Base-by-base conservation (phyloP, 2,329 filamentous ascomycete genomes). In the Periglandula ipomoeae region DNA sequence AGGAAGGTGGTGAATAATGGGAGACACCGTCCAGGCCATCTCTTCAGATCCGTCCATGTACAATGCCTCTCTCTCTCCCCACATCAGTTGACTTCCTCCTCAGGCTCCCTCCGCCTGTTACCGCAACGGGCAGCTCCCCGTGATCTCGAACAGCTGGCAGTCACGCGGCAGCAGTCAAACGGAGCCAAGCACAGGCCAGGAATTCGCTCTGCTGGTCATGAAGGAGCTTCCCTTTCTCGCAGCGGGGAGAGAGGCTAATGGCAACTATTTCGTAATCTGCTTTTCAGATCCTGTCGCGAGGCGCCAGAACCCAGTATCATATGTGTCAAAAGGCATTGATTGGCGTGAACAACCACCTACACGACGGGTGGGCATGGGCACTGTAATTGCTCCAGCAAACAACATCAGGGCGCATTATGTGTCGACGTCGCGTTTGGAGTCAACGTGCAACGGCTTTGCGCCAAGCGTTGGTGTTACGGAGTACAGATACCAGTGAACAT, bases 61-160 rank as follows among this genome's bases (percentile, higher is more conserved):
- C 17, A 5, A 15, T 13, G 5, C 15, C 11, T 9, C 10, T 34
- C 38, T 30, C 38, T 34, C 20, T 13, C 17, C 34, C 34, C 34
- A 37, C 34, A 37, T 40, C 17, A 20, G 26, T 6, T 11, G 26
- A 27, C 6, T 6, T 11, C 6, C 26, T 5, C 26, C 41, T 30
- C 24, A n/a, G 20, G 27, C 30, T 34, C 6, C 26, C 26, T 27
- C 26, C 26, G 26, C 26, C 26, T 27, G 35, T 27, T 4, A 19
- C 35, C 40, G 24, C 46, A 43, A 26, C 39, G 40, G 46, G 32
- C 32, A 40, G 26, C 15, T 40, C 34, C 41, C 35, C 49, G 49
- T 50, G 45, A 47, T 44, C 45, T 41, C 39, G 40, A 44, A 47
- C 44, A 47, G 35, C 26, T 40, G 40, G 40, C 45, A 47, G 49